phyloP scores from a whole-genome alignment of 2,329 filamentous ascomycete species.

The Aureobasidium subglaciale region DNA sequence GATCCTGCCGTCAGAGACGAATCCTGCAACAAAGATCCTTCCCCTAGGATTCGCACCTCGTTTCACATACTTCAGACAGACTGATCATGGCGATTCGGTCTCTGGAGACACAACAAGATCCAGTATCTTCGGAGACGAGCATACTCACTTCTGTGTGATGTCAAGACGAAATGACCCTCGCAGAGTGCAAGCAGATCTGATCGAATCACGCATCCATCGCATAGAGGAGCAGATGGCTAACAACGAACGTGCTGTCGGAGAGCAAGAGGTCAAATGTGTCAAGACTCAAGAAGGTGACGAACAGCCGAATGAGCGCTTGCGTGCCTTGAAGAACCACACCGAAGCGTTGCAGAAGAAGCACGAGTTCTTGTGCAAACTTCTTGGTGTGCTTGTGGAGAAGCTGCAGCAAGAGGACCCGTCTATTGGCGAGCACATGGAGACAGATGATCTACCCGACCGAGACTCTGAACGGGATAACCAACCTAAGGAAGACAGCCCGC shows the following conservation, averaged over 20 bases:
- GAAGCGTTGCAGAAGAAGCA: slow-evolving; percentile 51
- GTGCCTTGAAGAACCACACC: slow-evolving; percentile 49
- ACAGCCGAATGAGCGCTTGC: slow-evolving; percentile 50
- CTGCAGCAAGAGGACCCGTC: slow-evolving; percentile 51
- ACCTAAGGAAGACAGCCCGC: slow-evolving; percentile 54
- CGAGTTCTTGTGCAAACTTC: slow-evolving; percentile 51
- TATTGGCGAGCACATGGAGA: slow-evolving; percentile 33
- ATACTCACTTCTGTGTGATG: slow-evolving; percentile 94
- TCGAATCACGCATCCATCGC: slow-evolving; percentile 70
- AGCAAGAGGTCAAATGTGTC: slow-evolving; percentile 61
- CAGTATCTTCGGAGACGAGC: slow-evolving; percentile 87
- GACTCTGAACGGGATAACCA: slow-evolving; percentile 26
- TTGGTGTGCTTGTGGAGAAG: slow-evolving; percentile 51
- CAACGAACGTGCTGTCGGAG: slow-evolving; percentile 65
- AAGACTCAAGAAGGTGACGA: slow-evolving; percentile 33
- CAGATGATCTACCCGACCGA: slow-evolving; percentile 43
- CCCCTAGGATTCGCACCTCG: slow-evolving; percentile 89
- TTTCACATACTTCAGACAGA: slow-evolving; percentile 95
- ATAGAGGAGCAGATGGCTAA: slow-evolving; percentile 70
- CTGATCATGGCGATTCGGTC: slow-evolving; percentile 77
- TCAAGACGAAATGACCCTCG: slow-evolving; percentile 67
- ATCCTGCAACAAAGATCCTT: slow-evolving; percentile 88
- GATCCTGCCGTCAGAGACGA: slow-evolving; percentile 83
- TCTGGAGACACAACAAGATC: slow-evolving; percentile 73
- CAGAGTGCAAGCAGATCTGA: slow-evolving; percentile 77